Evolutionary conservation across 345 rosid genomes (phyloP).

Genomic region (Camelina laxa): DNA sequence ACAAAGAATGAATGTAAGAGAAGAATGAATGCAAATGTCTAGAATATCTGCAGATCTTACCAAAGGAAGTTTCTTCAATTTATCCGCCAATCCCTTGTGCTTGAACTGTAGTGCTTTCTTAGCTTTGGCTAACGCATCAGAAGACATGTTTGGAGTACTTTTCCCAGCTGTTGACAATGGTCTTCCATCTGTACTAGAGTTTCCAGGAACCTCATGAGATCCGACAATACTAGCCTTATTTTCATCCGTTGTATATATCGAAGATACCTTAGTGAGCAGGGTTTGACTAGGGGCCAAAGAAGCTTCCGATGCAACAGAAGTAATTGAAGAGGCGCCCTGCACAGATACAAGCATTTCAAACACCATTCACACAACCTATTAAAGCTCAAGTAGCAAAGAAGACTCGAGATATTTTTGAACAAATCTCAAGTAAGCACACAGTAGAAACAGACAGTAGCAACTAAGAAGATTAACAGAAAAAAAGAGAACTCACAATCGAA

Average conservation of each 20-base stretch:
- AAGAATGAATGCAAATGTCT: background rate
- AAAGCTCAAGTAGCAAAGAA: constrained; percentile 20
- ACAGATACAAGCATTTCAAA: constrained; percentile 24
- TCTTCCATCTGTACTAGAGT: constrained; percentile 98
- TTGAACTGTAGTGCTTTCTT: constrained; percentile 77
- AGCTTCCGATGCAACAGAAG: constrained; percentile 50
- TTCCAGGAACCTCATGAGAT: constrained; percentile 99
- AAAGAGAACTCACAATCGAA: constrained; percentile 56
- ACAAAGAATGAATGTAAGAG: constrained; percentile 8
- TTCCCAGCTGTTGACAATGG: constrained; percentile 74
- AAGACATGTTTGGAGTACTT: constrained; percentile 78
- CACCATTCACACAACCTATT: constrained; percentile 7
- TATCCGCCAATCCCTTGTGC: constrained; percentile 73
- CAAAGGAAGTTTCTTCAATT: constrained; percentile 64
- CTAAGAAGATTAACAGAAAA: background rate
- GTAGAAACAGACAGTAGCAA: background rate
- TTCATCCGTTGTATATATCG: constrained; percentile 93
- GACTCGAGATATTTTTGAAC: background rate
- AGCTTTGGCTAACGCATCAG: constrained; percentile 90
- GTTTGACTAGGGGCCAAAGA: constrained; percentile 54
- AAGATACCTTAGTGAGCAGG: constrained; percentile 89
- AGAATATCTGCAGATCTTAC: constrained; percentile 49
- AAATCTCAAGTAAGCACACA: background rate
- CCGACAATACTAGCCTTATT: constrained; percentile 98
- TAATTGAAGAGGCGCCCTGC: constrained; percentile 61